Percentiles rank a stretch among this genome's conserved stretches.
These are phyloP conservation scores for Entomortierella beljakovae DNA, from an alignment of 192 early-diverging fungal species.

Conservation along the genomic window DNA sequence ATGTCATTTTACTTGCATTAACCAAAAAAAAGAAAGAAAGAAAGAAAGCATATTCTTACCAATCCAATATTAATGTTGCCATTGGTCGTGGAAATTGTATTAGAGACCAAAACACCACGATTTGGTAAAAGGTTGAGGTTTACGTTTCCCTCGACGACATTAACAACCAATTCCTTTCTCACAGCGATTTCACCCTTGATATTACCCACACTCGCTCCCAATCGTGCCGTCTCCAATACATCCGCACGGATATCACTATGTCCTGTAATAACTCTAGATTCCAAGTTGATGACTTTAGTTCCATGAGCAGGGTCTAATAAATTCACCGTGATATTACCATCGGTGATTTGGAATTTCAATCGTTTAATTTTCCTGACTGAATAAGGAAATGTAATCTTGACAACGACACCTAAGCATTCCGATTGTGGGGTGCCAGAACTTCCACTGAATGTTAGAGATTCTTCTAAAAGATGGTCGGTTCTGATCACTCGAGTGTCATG, in stretches of 20 bases:
- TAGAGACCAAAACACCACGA: background rate
- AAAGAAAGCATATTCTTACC: constrained; percentile 5
- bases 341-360: background rate
- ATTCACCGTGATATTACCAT: constrained; percentile 11
- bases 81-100: background rate
- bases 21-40: background rate
- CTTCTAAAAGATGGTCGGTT: background rate
- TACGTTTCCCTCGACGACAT: constrained; percentile 13
- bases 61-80: constrained; percentile 16
- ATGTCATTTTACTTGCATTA: too few species aligned
- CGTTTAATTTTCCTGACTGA: background rate
- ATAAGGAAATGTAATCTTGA: constrained; percentile 6
- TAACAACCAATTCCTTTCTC: constrained; percentile 5
- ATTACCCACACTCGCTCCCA: constrained; percentile 7
- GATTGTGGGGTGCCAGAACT: background rate
- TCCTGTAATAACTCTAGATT: constrained; percentile 19
- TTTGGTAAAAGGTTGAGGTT: constrained; percentile 8
- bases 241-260: constrained; percentile 6
- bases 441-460: background rate
- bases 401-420: background rate
- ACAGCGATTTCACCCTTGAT: constrained; percentile 10
- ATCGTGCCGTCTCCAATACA: background rate
- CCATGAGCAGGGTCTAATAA: background rate
- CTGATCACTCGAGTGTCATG: too few species aligned
- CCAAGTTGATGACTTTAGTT: background rate